These are phyloP conservation scores for Orbilia javanica DNA, from an alignment of 2,329 filamentous ascomycete species.

Conservation along the genomic window DNA sequence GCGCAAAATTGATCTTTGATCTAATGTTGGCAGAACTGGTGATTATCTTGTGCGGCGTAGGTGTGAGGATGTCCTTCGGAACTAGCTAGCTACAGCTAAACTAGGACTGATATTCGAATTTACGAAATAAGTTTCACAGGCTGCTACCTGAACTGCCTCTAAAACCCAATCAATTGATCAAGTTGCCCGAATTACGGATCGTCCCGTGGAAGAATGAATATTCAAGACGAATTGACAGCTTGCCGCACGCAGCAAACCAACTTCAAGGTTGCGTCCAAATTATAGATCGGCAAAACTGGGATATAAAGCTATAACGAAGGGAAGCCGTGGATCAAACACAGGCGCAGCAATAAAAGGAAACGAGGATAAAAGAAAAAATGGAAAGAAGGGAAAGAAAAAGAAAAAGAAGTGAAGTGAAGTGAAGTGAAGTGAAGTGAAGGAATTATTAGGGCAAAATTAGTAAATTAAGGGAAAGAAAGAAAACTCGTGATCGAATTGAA, in stretches of 20 bases:
- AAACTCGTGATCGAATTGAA: constrained; percentile 46
- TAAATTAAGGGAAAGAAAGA: background rate
- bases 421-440: too few species aligned
- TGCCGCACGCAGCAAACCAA: constrained; percentile 41
- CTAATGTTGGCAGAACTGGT: too few species aligned
- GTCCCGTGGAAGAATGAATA: background rate
- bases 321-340: constrained; percentile 24
- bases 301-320: constrained; percentile 32
- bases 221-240: constrained; percentile 37
- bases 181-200: background rate
- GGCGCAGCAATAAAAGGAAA: background rate
- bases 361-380: constrained; percentile 11
- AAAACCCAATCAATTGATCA: too few species aligned
- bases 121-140: background rate
- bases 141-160: constrained; percentile 12
- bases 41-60: background rate
- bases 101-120: too few species aligned
- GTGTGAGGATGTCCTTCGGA: background rate
- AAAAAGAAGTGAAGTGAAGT: too few species aligned
- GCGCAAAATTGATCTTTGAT: too few species aligned
- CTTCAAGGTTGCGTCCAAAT: background rate
- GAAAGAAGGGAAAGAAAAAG: constrained; percentile 3
- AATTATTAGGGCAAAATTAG: background rate
- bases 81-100: background rate
- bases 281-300: too few species aligned